Base-by-base conservation (phyloP, 2,329 filamentous ascomycete genomes). In the Diaporthe sp. region DNA sequence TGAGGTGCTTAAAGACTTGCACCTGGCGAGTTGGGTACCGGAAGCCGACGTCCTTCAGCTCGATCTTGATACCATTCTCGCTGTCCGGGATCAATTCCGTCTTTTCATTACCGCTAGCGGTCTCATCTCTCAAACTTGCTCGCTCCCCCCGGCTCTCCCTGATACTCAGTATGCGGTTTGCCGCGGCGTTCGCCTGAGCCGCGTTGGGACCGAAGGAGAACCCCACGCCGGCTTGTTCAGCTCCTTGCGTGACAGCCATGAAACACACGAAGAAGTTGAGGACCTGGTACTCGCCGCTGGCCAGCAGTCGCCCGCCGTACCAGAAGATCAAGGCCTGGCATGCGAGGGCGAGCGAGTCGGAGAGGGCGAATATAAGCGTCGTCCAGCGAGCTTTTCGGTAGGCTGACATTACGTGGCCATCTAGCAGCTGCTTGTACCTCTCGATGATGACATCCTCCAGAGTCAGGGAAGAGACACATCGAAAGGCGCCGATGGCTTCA, bases 401-500 rank as follows among this genome's bases (percentile, higher is more conserved):
- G 0, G 93, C 92, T 3, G 85, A 82, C 2, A 80, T 83, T 20
- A 94, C 90, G 79, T 95, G 93, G 1, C 86, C 82, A 5, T 84
- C 82, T 12, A 95, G 87, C 3, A 95, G 86, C 0, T 77, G 81
- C 25, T 89, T 84, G 79, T 95, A 96, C 47, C 92, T 88, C 4
- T 87, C 80, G 57, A 89, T 87, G 75, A 95, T 94, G 20, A 87
- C 85, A 75, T 92, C 87, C 81, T 95, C 94, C 80, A 95, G 89
- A 1, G 92, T 94, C 25, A 95, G 86, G 1, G 92, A 89, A 0
- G 92, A 86, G 7, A 95, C 94, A 0, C 94, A 95, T 13, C 94
- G 88, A 82, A 94, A 94, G 0, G 93, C 93, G 1, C 91, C 89
- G 55, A 95, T 94, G 5, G 93, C 90, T 81, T 96, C 94, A 1